Evolutionary conservation across 208 protist species (phyloP), one percentile per base, ranked within the genome.

Genomic region (Leishmania arabica): DNA sequence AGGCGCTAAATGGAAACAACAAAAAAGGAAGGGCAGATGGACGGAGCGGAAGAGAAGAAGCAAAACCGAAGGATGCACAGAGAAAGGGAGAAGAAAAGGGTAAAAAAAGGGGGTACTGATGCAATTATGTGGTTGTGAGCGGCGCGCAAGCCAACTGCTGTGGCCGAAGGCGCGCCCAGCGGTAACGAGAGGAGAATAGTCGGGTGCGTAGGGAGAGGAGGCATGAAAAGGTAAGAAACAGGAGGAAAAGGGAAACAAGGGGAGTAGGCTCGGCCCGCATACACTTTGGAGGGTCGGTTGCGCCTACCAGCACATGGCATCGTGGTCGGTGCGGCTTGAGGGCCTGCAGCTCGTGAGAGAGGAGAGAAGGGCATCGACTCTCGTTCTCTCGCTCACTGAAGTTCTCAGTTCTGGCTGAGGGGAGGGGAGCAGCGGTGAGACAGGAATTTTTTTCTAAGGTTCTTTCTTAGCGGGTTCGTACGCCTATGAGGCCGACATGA

Each of bases 31-130:
- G 60, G 7, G 27, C 31, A 42, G 34, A 60, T 15, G 24, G 42
- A 75, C 3, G 58, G 31, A 68, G 53, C 40, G 21, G 21, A 49
- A n/a, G 49, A 76, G 53, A 45, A 4, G 5, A 6, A 80, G 17
- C n/a, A 65, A 80, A 75, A 56, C 69, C 51, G 31, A 65, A 60
- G 69, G 24, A 83, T 4, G 60, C 56, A 77, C 7, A 19, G 51
- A 47, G 60, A 69, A 77, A 31, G 45, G 51, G 31, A 47, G 24
- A 78, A 62, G 60, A 58, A 49, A 62, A 42, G 40, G 66, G 1
- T 34, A 75, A 54, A 54, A 54, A 73, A 34, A 51, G 81, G 81
- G 81, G 81, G 81, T 80, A 80, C 79, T 84, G 69, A 84, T 80
- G 68, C 58, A 56, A 80, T 71, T 76, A 84, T 84, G 27, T 74